A percentile compares a stretch with the other conserved stretches of the same genome.
These are phyloP conservation scores for Neonectria hederae DNA, from an alignment of 2,329 filamentous ascomycete genomes.

Conservation along the genomic window DNA sequence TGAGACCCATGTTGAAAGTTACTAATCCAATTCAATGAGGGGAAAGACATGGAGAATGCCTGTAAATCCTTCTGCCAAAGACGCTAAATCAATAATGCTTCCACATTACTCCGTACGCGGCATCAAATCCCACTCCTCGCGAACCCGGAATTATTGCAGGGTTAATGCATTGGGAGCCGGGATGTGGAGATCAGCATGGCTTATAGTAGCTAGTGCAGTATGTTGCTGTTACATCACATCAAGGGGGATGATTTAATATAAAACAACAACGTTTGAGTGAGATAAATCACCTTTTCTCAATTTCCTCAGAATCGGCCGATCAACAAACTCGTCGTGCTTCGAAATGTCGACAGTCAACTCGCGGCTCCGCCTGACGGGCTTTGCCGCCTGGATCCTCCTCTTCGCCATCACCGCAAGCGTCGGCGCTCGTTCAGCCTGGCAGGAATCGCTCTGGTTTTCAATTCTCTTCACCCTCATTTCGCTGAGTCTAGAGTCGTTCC, in stretches of 20 bases:
- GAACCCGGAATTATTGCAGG: not conserved
- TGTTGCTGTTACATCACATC: not conserved
- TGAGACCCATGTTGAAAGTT: no score
- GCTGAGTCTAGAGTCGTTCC: slow-evolving; percentile 30
- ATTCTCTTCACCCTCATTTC: slow-evolving; percentile 16
- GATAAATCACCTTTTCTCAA: not conserved
- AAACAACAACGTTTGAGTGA: not conserved
- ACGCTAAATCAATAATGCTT: no score
- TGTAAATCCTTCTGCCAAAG: no score
- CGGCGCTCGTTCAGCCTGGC: not conserved
- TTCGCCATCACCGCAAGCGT: slow-evolving; percentile 12
- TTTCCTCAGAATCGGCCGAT: not conserved
- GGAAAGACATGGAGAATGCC: no score
- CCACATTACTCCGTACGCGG: no score
- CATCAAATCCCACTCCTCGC: no score
- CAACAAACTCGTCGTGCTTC: not conserved
- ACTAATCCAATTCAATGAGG: no score
- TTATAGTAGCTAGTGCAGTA: not conserved
- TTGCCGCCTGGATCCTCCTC: slow-evolving; percentile 25
- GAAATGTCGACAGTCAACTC: not conserved
- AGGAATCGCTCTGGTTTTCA: not conserved
- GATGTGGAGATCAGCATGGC: not conserved
- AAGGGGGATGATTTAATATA: not conserved
- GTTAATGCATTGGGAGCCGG: no score
- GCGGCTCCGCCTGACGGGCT: not conserved